These are phyloP conservation scores for Cicer arietinum DNA, from an alignment of 306 rosid species.

Conservation along the genomic window DNA sequence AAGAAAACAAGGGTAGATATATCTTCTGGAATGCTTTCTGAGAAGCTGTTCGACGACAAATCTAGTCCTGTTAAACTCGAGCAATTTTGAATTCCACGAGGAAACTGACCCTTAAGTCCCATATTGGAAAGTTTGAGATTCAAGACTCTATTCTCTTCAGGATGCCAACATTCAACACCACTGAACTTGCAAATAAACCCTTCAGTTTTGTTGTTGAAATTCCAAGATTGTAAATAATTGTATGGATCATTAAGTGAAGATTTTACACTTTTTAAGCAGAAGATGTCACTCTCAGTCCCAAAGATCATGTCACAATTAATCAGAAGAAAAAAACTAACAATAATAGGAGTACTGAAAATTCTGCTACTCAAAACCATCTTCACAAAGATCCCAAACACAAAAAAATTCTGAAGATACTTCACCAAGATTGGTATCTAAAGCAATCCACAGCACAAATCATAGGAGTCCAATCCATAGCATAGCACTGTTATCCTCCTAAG, in stretches of 20 bases:
- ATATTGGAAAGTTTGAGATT: constrained; percentile 69
- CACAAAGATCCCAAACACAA: constrained; percentile 33
- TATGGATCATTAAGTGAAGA: constrained; percentile 58
- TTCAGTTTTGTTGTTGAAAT: constrained; percentile 66
- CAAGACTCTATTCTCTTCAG: constrained; percentile 73
- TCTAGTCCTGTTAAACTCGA: constrained; percentile 82
- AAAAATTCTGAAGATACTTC: constrained; percentile 23
- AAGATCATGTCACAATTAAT: constrained; percentile 47
- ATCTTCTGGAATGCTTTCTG: constrained; percentile 58
- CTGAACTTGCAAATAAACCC: constrained; percentile 76
- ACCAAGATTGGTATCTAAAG: constrained; percentile 35
- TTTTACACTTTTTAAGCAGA: constrained; percentile 64
- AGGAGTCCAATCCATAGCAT: constrained; percentile 28
- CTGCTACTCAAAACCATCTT: constrained; percentile 51
- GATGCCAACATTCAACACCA: constrained; percentile 94
- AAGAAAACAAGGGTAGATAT: constrained; percentile 1
- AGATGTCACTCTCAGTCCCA: constrained; percentile 67
- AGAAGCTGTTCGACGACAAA: constrained; percentile 71
- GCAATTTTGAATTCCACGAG: constrained; percentile 64
- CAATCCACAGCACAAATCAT: constrained; percentile 16
- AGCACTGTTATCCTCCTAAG: constrained; percentile 33
- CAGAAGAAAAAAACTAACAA: constrained; percentile 51
- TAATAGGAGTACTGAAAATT: constrained; percentile 41
- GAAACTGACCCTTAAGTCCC: constrained; percentile 87
- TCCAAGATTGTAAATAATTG: constrained; percentile 60